These are phyloP conservation scores for Aspergillus homomorphus DNA, from an alignment of 495 filamentous ascomycete species.

Conservation along the genomic window DNA sequence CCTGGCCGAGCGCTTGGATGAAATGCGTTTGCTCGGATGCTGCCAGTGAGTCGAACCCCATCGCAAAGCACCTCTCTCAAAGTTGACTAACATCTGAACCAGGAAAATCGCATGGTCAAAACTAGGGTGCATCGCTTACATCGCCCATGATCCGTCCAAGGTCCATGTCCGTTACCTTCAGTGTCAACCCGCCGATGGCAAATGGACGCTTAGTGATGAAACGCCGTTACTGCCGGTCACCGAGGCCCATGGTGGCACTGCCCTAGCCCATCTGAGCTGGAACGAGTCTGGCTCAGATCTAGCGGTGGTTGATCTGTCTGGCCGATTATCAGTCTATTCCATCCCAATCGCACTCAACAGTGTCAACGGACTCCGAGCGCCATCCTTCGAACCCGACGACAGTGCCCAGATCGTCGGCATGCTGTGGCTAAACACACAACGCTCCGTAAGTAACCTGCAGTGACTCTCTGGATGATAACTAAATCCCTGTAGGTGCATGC, in stretches of 20 bases:
- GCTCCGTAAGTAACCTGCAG: slow-evolving; percentile 40
- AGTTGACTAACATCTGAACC: slow-evolving; percentile 12
- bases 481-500: slow-evolving; percentile 40
- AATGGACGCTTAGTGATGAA: slow-evolving; percentile 73
- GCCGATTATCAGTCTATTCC: slow-evolving; percentile 66
- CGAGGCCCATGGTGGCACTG: slow-evolving; percentile 48
- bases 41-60: slow-evolving; percentile 63
- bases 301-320: slow-evolving; percentile 70
- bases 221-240: slow-evolving; percentile 40
- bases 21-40: slow-evolving; percentile 74
- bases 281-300: slow-evolving; percentile 69
- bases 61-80: background rate
- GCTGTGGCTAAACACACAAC: slow-evolving; percentile 72
- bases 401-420: slow-evolving; percentile 73
- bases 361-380: slow-evolving; percentile 51
- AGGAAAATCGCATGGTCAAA: slow-evolving; percentile 90
- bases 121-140: slow-evolving; percentile 79
- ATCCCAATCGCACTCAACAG: slow-evolving; percentile 65
- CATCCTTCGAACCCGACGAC: slow-evolving; percentile 60
- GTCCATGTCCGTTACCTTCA: slow-evolving; percentile 70
- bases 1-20: slow-evolving; percentile 70
- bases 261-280: slow-evolving; percentile 77
- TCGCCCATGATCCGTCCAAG: slow-evolving; percentile 64
- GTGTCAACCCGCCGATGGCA: slow-evolving; percentile 65
- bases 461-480: background rate